These are phyloP conservation scores for Cucumis melo DNA, from an alignment of 306 rosid species.

Conservation along the genomic window DNA sequence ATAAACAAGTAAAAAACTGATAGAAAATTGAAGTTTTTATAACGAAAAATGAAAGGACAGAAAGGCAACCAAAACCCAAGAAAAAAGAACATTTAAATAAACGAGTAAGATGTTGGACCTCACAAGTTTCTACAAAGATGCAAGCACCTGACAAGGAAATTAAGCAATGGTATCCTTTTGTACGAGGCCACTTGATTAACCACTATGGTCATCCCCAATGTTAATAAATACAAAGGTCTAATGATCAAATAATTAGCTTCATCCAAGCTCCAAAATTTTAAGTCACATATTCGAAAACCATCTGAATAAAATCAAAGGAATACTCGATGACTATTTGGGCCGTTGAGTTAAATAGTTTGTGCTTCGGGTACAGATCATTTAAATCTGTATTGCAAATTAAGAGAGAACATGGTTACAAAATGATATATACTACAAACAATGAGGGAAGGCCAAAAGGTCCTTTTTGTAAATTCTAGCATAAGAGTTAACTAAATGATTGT, in stretches of 20 bases:
- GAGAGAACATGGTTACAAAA: too few species aligned
- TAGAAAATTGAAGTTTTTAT: too few species aligned
- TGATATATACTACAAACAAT: too few species aligned
- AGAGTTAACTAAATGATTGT: too few species aligned
- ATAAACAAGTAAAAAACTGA: background rate
- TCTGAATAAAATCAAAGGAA: background rate
- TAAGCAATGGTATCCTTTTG: background rate
- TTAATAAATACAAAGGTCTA: background rate
- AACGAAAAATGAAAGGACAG: too few species aligned
- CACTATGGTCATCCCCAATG: background rate
- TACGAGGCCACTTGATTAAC: background rate
- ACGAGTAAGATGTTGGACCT: background rate
- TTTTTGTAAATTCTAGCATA: too few species aligned
- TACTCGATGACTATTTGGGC: background rate
- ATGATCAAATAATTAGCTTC: background rate
- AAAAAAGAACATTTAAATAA: too few species aligned
- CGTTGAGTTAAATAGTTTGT: too few species aligned
- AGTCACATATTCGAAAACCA: background rate
- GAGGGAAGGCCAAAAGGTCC: too few species aligned
- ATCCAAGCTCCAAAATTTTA: background rate
- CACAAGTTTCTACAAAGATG: background rate
- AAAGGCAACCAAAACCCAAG: too few species aligned
- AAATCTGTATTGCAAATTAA: too few species aligned
- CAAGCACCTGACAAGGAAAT: background rate
- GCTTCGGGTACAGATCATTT: too few species aligned